Evolutionary conservation across 1,139 yeast species (phyloP).

Genomic region (Yamadazyma dushanensis): DNA sequence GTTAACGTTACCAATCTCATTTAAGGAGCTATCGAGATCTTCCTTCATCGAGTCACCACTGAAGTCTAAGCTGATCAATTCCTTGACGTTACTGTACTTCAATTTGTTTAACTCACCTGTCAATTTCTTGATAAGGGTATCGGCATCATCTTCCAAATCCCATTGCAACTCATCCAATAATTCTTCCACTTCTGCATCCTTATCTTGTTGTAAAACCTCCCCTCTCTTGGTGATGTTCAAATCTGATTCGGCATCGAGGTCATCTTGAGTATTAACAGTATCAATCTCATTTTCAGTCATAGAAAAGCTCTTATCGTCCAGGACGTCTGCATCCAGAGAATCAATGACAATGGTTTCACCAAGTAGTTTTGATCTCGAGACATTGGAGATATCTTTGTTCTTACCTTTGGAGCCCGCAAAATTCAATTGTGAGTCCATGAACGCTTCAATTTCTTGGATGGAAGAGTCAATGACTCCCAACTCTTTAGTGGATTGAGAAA

Average conservation of each 20-base stretch:
- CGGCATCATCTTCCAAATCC: slow-evolving; percentile 65
- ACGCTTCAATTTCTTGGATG: slow-evolving; percentile 44
- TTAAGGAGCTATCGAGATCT: slow-evolving; percentile 45
- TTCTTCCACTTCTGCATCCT: slow-evolving; percentile 58
- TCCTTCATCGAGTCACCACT: slow-evolving; percentile 34
- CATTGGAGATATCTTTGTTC: neutral
- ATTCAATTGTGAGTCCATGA: slow-evolving; percentile 38
- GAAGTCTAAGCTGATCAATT: slow-evolving; percentile 42
- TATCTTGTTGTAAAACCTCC: slow-evolving; percentile 23
- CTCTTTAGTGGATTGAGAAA: slow-evolving; percentile 7
- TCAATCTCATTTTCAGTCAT: slow-evolving; percentile 15
- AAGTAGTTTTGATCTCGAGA: neutral
- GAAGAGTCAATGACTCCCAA: slow-evolving; percentile 26
- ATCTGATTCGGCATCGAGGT: slow-evolving; percentile 15
- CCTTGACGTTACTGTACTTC: slow-evolving; percentile 39
- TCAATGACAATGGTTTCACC: slow-evolving; percentile 13
- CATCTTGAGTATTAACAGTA: slow-evolving; percentile 12
- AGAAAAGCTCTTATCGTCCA: slow-evolving; percentile 17
- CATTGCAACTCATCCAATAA: slow-evolving; percentile 74
- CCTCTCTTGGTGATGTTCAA: slow-evolving; percentile 23
- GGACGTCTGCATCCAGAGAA: slow-evolving; percentile 16
- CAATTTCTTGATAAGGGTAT: slow-evolving; percentile 55
- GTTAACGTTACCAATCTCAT: slow-evolving; percentile 68
- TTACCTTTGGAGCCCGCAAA: slow-evolving; percentile 15
- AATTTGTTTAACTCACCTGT: slow-evolving; percentile 45